A percentile compares a stretch with the other conserved stretches of the same genome.
Conservation (phyloP, 2,329 filamentous ascomycete species). For the Paraconiothyrium sp. region DNA sequence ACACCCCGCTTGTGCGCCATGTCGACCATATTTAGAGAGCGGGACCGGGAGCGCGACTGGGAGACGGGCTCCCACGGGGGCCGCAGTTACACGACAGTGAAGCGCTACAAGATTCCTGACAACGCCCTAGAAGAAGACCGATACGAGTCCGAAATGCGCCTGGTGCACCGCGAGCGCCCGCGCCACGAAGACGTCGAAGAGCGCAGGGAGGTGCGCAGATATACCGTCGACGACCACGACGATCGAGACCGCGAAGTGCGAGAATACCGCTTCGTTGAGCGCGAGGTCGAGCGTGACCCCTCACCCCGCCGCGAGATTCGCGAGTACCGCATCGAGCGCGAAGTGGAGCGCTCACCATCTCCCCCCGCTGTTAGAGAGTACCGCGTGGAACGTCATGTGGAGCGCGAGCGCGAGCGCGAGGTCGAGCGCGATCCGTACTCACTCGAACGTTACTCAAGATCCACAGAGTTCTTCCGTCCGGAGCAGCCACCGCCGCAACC, state of each 20-base stretch:
- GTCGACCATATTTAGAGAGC: conserved; percentile 59
- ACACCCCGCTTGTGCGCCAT: conserved; percentile 36
- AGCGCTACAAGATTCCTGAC: conserved; percentile 67
- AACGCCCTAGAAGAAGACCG: conserved; percentile 52
- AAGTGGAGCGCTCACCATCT: conserved; percentile 58
- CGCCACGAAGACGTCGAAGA: conserved; percentile 41
- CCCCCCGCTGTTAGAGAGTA: conserved; percentile 49
- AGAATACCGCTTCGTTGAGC: conserved; percentile 48
- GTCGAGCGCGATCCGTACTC: conserved; percentile 50
- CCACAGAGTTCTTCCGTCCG: conserved; percentile 62
- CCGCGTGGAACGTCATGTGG: conserved; percentile 43
- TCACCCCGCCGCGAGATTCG: conserved; percentile 58
- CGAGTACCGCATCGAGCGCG: conserved; percentile 63
- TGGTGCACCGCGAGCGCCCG: conserved; percentile 51
- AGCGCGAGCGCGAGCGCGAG: conserved; percentile 47
- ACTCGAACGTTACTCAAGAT: conserved; percentile 62
- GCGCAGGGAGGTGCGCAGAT: conserved; percentile 48
- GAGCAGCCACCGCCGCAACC: conserved; percentile 49
- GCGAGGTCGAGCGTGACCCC: conserved; percentile 47
- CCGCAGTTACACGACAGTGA: conserved; percentile 63
- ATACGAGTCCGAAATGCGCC: conserved; percentile 60
- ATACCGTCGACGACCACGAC: conserved; percentile 49
- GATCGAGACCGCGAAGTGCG: conserved; percentile 43
- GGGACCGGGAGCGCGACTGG: conserved; percentile 57
- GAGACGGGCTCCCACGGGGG: conserved; percentile 51